Conservation (phyloP, 352 stramenopile genomes). For the Phytophthora colocasiae region DNA sequence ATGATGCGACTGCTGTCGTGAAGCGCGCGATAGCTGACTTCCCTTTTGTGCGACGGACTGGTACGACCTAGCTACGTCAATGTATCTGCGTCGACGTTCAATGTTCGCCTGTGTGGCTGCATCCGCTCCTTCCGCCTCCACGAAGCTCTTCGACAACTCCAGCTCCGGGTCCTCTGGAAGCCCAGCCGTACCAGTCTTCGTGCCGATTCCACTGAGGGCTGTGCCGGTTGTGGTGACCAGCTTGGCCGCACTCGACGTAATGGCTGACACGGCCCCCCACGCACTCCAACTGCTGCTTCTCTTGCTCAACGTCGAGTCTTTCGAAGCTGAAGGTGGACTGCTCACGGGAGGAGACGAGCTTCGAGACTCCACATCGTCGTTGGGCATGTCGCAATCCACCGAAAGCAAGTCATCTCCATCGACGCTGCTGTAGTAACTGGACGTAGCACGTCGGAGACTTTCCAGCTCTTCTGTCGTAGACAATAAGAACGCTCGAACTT, state of each 20-base stretch:
- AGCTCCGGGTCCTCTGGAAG: conserved; percentile 31
- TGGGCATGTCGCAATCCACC: conserved; percentile 44
- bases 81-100: conserved; percentile 67
- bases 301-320: conserved; percentile 28
- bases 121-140: conserved; percentile 35
- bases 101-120: conserved; percentile 33
- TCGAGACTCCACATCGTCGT: conserved; percentile 40
- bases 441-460: conserved; percentile 61
- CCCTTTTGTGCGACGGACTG: conserved; percentile 68
- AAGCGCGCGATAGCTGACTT: conserved; percentile 61
- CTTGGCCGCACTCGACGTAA: conserved; percentile 80
- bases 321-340: conserved; percentile 27
- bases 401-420: conserved; percentile 54
- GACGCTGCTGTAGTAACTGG: conserved; percentile 45
- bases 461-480: conserved; percentile 87
- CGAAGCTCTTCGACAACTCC: conserved; percentile 71
- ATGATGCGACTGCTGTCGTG: conserved; percentile 71
- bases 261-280: conserved; percentile 74
- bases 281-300: conserved; percentile 59
- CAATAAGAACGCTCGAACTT: conserved; percentile 77
- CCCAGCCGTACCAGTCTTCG: conserved; percentile 38
- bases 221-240: conserved; percentile 76
- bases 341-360: conserved; percentile 25
- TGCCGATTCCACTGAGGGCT: conserved; percentile 52
- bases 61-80: conserved; percentile 72